These are phyloP conservation scores for Colletotrichum ledebouriae DNA, from an alignment of 2,329 filamentous ascomycete species.

Conservation along the genomic window DNA sequence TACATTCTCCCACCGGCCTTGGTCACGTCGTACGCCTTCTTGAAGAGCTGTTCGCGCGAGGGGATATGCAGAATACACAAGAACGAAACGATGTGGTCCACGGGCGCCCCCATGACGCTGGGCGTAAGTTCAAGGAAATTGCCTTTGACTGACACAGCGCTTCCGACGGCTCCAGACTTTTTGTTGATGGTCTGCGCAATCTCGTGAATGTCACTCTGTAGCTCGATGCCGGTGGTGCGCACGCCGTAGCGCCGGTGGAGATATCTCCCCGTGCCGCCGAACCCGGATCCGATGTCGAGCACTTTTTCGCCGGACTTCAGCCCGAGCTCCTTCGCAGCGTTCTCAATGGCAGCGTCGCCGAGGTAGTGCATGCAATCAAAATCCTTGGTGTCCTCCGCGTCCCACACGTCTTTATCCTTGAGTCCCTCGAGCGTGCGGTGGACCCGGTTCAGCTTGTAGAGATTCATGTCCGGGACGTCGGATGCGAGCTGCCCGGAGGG, in stretches of 20 bases:
- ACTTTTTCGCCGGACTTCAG: conserved; percentile 40
- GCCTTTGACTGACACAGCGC: conserved; percentile 41
- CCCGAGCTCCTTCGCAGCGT: conserved; percentile 37
- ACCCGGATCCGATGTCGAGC: conserved; percentile 45
- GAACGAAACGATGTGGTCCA: conserved; percentile 44
- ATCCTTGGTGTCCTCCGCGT: conserved; percentile 41
- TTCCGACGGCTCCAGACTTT: conserved; percentile 25
- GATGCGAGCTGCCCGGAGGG: conserved; percentile 17
- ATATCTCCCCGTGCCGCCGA: conserved; percentile 45
- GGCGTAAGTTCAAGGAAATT: conserved; percentile 40
- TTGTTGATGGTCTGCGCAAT: conserved; percentile 43
- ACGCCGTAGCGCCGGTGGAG: conserved; percentile 40
- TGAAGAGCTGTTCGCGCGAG: conserved; percentile 39
- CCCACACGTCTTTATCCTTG: conserved; percentile 41
- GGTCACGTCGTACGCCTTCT: conserved; percentile 35
- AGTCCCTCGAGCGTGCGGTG: conserved; percentile 29
- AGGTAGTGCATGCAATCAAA: conserved; percentile 47
- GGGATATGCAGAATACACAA: conserved; percentile 45
- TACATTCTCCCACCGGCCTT: conserved; percentile 42
- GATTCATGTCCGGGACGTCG: conserved; percentile 39
- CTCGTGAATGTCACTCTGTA: conserved; percentile 44
- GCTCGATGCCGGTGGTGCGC: conserved; percentile 43
- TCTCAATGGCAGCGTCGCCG: conserved; percentile 43
- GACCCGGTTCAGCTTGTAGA: conserved; percentile 37
- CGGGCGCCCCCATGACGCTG: conserved; percentile 12